Conservation (phyloP, 1,284 basidiomycete genomes). For the Cystobasidiaceae sp. region DNA sequence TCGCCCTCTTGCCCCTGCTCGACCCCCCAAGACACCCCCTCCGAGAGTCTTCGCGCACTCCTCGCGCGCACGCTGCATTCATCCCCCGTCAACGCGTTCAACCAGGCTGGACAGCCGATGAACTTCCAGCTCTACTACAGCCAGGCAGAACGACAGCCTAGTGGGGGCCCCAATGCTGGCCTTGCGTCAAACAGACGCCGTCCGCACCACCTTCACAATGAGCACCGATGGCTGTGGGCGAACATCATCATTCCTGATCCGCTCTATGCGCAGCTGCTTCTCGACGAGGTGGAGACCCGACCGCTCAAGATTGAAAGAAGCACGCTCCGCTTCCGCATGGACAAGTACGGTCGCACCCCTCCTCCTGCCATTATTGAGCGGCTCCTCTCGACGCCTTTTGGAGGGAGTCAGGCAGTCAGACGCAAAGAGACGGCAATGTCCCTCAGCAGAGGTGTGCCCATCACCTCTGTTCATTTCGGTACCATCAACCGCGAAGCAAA, state of each 20-base stretch:
- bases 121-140: conserved; percentile 1
- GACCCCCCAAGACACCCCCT: background rate
- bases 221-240: background rate
- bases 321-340: background rate
- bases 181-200: background rate
- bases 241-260: background rate
- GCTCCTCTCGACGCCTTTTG: background rate
- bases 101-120: background rate
- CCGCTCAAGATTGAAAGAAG: background rate
- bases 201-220: background rate
- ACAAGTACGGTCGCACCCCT: background rate
- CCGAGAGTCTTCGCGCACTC: background rate
- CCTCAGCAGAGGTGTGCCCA: background rate
- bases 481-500: conserved; percentile 7
- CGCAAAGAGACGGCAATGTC: background rate
- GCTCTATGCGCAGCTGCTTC: background rate
- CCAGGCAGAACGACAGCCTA: background rate
- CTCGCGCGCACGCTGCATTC: conserved; percentile 6
- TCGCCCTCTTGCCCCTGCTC: background rate
- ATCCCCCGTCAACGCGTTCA: background rate
- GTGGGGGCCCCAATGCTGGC: background rate
- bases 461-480: background rate
- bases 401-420: background rate
- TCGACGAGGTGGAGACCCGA: background rate
- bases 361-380: background rate